Conservation (phyloP, 2,329 filamentous ascomycete genomes). For the Chaetomium olivaceum region DNA sequence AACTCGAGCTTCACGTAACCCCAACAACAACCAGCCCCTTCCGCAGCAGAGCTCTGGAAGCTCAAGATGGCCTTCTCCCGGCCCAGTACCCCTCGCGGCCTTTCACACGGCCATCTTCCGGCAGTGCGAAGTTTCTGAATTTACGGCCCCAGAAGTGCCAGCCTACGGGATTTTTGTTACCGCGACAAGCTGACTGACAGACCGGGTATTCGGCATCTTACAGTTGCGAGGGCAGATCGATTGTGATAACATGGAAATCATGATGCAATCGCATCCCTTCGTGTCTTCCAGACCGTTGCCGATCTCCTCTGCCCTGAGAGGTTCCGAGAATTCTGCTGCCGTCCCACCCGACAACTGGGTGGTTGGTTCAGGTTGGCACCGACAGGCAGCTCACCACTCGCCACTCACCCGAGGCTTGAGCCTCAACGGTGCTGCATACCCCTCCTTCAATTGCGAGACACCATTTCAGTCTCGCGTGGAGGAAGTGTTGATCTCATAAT, state of each 20-base stretch:
- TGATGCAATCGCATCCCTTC: constrained; percentile 11
- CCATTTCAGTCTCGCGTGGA: not conserved
- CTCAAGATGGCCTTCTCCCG: not conserved
- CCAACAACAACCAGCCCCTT: not conserved
- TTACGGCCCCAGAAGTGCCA: not conserved
- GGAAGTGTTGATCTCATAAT: not conserved
- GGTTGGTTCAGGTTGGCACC: not conserved
- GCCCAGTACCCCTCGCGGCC: not conserved
- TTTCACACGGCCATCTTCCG: not conserved
- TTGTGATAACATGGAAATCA: not conserved
- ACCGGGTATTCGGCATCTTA: constrained; percentile 1
- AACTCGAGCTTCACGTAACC: not conserved
- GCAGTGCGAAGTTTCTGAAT: not conserved
- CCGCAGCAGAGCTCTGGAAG: not conserved
- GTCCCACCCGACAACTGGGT: not conserved
- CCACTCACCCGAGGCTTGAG: not conserved
- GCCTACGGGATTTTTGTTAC: not conserved
- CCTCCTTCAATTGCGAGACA: not conserved
- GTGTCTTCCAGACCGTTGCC: not conserved
- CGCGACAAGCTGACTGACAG: not conserved
- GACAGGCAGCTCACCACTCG: not conserved
- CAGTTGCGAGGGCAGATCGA: not conserved
- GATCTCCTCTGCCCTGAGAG: not conserved
- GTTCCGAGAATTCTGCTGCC: not conserved
- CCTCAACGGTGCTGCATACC: not conserved